Evolutionary conservation across 257 asterid species (phyloP).

Genomic region (Oldenlandia corymbosa): DNA sequence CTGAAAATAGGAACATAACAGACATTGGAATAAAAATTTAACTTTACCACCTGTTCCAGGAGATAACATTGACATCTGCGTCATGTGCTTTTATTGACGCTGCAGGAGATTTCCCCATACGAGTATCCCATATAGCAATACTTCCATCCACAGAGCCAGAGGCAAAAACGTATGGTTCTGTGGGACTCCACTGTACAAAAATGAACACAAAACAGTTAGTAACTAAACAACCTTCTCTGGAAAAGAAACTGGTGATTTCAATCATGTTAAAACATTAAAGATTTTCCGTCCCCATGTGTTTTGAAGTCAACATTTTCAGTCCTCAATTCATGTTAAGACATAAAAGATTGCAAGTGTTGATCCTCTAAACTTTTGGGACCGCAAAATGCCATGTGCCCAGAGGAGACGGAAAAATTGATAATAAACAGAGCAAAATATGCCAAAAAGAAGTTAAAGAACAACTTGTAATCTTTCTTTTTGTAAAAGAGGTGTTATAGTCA

Average conservation of each 20-base stretch:
- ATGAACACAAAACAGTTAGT: not conserved
- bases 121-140: conserved; percentile 85
- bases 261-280: no score
- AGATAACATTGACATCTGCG: conserved; percentile 91
- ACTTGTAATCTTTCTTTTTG: no score
- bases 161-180: conserved; percentile 74
- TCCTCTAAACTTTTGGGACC: no score
- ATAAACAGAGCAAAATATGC: no score
- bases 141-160: conserved; percentile 88
- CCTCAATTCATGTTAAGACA: no score
- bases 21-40: not conserved
- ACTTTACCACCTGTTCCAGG: conserved; percentile 81
- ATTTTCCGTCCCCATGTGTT: no score
- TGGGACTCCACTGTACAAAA: conserved; percentile 83
- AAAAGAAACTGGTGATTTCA: no score
- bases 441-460: no score
- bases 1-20: not conserved
- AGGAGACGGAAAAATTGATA: no score
- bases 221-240: not conserved
- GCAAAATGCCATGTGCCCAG: no score
- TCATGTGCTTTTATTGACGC: conserved; percentile 67
- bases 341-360: no score
- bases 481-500: not conserved
- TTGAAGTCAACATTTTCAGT: no score
- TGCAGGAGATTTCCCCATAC: conserved; percentile 75